Conservation (phyloP, 2,329 filamentous ascomycete genomes). For the Teratosphaeria nubilosa region DNA sequence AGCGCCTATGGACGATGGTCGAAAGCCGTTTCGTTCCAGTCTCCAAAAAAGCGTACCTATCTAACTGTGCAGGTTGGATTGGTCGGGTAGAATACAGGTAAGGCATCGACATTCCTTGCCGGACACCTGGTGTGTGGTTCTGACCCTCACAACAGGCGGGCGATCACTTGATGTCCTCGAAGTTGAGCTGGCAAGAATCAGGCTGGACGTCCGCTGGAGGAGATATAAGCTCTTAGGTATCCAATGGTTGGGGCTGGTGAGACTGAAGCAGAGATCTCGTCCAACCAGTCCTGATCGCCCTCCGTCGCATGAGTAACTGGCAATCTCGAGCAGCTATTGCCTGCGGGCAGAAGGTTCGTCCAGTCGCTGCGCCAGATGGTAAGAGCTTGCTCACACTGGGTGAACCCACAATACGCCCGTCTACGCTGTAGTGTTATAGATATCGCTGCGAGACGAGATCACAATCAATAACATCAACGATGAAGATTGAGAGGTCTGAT, state of each 20-base stretch:
- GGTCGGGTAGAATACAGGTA: not conserved
- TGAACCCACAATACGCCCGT: not conserved
- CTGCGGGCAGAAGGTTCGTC: not conserved
- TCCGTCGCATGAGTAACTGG: not conserved
- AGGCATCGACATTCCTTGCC: constrained; percentile 3
- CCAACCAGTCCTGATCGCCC: not conserved
- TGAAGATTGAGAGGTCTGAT: not conserved
- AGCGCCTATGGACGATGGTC: not conserved
- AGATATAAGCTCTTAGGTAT: not conserved
- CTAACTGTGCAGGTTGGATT: not conserved
- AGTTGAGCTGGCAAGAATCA: not conserved
- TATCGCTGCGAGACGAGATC: not conserved
- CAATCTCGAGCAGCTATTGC: not conserved
- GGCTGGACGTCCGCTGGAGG: not conserved
- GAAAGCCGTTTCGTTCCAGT: not conserved
- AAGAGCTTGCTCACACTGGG: not conserved
- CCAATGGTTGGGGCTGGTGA: not conserved
- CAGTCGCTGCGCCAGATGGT: not conserved
- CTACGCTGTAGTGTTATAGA: not conserved
- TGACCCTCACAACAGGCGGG: not conserved
- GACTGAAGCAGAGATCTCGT: not conserved
- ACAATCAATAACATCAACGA: not conserved
- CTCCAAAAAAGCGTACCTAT: not conserved
- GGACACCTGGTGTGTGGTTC: not conserved
- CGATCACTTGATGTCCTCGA: not conserved